Percentiles rank a stretch among this genome's conserved stretches.
These are phyloP conservation scores for Physocladia obscura DNA, from an alignment of 192 early-diverging fungal genomes.

Conservation along the genomic window DNA sequence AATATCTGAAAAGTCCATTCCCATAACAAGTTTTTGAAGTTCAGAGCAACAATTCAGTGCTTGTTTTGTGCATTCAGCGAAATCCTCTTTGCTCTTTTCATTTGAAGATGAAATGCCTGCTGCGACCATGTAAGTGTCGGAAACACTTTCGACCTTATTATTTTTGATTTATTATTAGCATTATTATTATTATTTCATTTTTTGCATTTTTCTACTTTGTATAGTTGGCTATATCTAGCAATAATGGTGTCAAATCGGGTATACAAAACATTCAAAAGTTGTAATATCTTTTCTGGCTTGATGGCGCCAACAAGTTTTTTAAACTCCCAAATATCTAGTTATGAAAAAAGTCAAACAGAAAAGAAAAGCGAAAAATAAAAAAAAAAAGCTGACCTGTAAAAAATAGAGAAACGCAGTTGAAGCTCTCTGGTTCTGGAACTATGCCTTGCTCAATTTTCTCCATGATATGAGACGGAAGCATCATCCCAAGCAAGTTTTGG, in stretches of 20 bases:
- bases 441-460: constrained; percentile 26
- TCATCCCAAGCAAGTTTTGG: constrained; percentile 31
- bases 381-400: constrained; percentile 19
- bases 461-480: constrained; percentile 35
- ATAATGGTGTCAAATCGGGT: constrained; percentile 27
- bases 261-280: constrained; percentile 28
- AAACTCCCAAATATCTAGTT: constrained; percentile 20
- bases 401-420: constrained; percentile 26
- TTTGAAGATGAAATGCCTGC: constrained; percentile 16
- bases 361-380: not conserved
- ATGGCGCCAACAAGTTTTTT: constrained; percentile 17
- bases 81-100: constrained; percentile 13
- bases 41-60: constrained; percentile 15
- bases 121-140: constrained; percentile 38
- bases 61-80: constrained; percentile 18
- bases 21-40: constrained; percentile 5
- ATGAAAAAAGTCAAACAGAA: not conserved
- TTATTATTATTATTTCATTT: not conserved
- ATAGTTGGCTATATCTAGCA: constrained; percentile 12
- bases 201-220: constrained; percentile 28
- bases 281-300: constrained; percentile 17
- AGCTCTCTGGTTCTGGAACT: constrained; percentile 22
- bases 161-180: not conserved
- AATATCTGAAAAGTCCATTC: constrained; percentile 13
- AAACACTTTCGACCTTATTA: constrained; percentile 26